Conservation (phyloP, 2,329 filamentous ascomycete species). For the Sporothrix protearum region DNA sequence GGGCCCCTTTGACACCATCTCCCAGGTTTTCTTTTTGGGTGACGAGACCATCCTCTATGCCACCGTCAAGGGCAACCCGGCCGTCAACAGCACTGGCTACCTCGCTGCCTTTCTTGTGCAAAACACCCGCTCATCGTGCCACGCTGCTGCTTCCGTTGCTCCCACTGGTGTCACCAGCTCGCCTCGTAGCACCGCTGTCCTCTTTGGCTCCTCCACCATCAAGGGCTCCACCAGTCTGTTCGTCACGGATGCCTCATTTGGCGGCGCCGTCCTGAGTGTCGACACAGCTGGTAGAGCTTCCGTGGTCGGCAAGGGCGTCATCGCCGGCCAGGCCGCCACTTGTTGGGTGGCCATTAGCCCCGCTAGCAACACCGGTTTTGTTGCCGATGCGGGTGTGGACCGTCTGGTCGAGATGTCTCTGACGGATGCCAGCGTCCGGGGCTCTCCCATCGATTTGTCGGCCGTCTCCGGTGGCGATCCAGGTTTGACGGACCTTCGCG, state of each 20-base stretch:
- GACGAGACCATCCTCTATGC: conserved; percentile 52
- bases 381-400: conserved; percentile 53
- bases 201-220: conserved; percentile 52
- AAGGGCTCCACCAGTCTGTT: conserved; percentile 47
- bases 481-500: conserved; percentile 54
- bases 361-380: conserved; percentile 50
- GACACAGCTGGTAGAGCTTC: conserved; percentile 36
- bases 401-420: conserved; percentile 56
- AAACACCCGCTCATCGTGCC: conserved; percentile 17
- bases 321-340: conserved; percentile 52
- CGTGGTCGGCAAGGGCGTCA: conserved; percentile 38
- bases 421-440: conserved; percentile 46
- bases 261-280: conserved; percentile 48
- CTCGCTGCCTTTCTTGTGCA: conserved; percentile 49
- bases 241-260: conserved; percentile 57
- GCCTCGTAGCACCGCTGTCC: conserved; percentile 52
- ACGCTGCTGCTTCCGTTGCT: conserved; percentile 26
- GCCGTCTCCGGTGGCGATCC: conserved; percentile 43
- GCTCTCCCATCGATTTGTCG: conserved; percentile 39
- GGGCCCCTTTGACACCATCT: conserved; percentile 57
- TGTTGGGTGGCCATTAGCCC: conserved; percentile 56
- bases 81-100: conserved; percentile 54
- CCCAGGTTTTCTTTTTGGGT: conserved; percentile 56
- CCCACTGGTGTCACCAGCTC: conserved; percentile 39
- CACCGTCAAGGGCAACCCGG: conserved; percentile 59